These are phyloP conservation scores for Xylaria venustula DNA, from an alignment of 495 filamentous ascomycete species.

Conservation along the genomic window DNA sequence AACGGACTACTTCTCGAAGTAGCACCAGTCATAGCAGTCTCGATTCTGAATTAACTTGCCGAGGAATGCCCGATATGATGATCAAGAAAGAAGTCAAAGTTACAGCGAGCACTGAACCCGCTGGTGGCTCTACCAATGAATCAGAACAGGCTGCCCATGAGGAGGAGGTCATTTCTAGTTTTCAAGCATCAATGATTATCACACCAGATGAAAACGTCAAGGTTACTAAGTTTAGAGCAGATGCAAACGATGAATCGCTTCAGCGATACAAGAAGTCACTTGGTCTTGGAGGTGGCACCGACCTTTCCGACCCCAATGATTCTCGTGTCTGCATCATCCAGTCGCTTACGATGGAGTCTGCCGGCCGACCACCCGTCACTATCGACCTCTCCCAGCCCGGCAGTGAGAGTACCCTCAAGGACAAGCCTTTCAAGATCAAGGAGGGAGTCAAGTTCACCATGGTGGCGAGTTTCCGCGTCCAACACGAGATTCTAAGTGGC, in stretches of 20 bases:
- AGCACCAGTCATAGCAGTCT: slow-evolving; percentile 11
- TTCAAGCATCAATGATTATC: slow-evolving; percentile 3
- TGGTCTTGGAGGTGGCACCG: slow-evolving; percentile 66
- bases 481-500: slow-evolving; percentile 91
- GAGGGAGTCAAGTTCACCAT: slow-evolving; percentile 90
- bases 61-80: slow-evolving; percentile 21
- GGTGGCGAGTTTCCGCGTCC: slow-evolving; percentile 88
- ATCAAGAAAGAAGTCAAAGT: neutral
- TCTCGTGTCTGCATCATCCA: slow-evolving; percentile 85
- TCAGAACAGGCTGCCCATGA: neutral
- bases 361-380: slow-evolving; percentile 75
- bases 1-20: neutral
- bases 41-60: slow-evolving; percentile 24
- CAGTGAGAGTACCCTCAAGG: slow-evolving; percentile 68
- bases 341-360: slow-evolving; percentile 77
- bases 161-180: slow-evolving; percentile 3
- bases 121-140: neutral
- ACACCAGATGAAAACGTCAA: slow-evolving; percentile 9
- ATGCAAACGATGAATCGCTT: slow-evolving; percentile 82
- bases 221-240: slow-evolving; percentile 32
- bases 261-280: slow-evolving; percentile 96
- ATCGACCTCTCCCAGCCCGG: slow-evolving; percentile 72
- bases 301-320: slow-evolving; percentile 70
- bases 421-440: slow-evolving; percentile 94
- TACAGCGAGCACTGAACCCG: neutral